Evolutionary conservation across 2,329 filamentous ascomycete genomes (phyloP).

Genomic region (Beauveria pseudobassiana): DNA sequence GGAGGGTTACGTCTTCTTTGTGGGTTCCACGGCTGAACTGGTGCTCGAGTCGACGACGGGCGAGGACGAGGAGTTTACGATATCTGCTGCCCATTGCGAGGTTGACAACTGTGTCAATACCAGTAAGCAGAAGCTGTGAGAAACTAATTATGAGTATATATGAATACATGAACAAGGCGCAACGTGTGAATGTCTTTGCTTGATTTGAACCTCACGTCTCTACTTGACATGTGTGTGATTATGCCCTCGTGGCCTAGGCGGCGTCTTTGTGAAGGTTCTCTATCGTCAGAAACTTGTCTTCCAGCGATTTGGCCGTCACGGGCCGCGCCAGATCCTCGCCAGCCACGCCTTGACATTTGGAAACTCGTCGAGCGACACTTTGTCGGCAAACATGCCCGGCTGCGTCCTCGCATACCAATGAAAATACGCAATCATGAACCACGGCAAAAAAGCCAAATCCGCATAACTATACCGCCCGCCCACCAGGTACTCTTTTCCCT

Average conservation of each 20-base stretch:
- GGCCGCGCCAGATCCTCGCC: neutral
- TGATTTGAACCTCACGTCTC: no score
- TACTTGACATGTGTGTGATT: no score
- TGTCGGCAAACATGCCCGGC: neutral
- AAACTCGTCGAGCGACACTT: neutral
- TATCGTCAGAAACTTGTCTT: neutral
- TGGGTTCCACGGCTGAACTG: conserved; percentile 80
- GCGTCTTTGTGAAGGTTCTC: neutral
- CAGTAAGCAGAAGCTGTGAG: conserved; percentile 22
- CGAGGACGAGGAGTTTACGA: conserved; percentile 61
- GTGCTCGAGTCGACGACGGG: conserved; percentile 61
- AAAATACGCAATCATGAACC: conserved; percentile 1
- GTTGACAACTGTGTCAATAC: conserved; percentile 40
- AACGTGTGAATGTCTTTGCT: neutral
- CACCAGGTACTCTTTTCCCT: neutral
- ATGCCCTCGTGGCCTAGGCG: neutral
- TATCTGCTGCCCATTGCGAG: conserved; percentile 94
- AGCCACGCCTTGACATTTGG: conserved; percentile 3
- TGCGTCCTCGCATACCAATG: neutral
- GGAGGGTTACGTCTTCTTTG: conserved; percentile 71
- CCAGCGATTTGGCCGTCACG: neutral
- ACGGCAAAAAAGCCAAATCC: conserved; percentile 2
- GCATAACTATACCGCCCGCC: conserved; percentile 2
- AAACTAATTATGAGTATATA: neutral
- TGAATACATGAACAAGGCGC: neutral